Evolutionary conservation across 2,329 filamentous ascomycete species (phyloP).

Genomic region (Colletotrichum endophyticum): DNA sequence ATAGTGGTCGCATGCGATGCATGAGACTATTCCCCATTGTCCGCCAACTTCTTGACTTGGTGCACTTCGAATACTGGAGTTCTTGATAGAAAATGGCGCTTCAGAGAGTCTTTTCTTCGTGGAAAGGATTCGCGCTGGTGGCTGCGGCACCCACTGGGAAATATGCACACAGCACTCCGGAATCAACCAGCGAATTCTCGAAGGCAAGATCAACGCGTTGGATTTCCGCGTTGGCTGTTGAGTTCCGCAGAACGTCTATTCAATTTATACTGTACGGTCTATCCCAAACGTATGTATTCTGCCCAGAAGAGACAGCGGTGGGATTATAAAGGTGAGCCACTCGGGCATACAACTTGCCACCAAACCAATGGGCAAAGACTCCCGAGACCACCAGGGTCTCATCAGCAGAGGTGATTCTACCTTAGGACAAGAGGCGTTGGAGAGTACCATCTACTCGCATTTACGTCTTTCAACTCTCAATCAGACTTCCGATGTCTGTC

Average conservation of each 20-base stretch:
- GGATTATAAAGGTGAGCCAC: background rate
- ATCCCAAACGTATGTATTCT: background rate
- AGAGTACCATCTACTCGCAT: too few relatives aligned
- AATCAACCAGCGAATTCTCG: too few relatives aligned
- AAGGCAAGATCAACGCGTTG: too few relatives aligned
- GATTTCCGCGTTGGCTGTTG: background rate
- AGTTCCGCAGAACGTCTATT: too few relatives aligned
- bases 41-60: background rate
- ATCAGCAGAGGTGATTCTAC: background rate
- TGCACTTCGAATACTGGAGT: background rate
- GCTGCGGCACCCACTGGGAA: too few relatives aligned
- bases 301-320: too few relatives aligned
- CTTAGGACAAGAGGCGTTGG: too few relatives aligned
- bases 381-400: background rate
- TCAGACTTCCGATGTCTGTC: too few relatives aligned
- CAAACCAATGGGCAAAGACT: background rate
- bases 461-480: too few relatives aligned
- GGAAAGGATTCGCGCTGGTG: background rate
- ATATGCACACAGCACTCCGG: too few relatives aligned
- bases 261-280: too few relatives aligned
- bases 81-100: background rate
- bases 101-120: accelerated
- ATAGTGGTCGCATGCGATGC: background rate
- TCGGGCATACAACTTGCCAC: background rate
- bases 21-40: background rate